Conservation (phyloP, 805 yeast species). For the Myxozyma kluyveri region DNA sequence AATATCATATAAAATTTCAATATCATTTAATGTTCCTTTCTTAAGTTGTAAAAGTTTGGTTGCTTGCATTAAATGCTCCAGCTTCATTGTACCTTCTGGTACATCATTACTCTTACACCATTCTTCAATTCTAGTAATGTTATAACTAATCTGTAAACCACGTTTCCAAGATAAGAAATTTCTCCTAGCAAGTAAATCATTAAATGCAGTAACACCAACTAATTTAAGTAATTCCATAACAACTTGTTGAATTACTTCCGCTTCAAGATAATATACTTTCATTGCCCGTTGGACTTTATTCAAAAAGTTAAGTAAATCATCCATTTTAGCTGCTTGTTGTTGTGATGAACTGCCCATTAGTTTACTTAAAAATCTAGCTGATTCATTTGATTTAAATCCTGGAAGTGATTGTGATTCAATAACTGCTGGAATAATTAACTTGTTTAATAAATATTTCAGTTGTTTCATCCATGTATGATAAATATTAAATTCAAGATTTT, state of each 20-base stretch:
- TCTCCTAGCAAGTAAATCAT: conserved; percentile 91
- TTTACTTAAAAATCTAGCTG: conserved; percentile 76
- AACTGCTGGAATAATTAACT: conserved; percentile 92
- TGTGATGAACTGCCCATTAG: conserved; percentile 57
- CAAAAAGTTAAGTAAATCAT: conserved; percentile 84
- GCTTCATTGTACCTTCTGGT: conserved; percentile 78
- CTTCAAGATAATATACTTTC: conserved; percentile 85
- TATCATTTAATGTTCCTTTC: conserved; percentile 84
- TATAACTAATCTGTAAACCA: conserved; percentile 93
- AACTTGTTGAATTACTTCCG: conserved; percentile 78
- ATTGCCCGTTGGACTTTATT: conserved; percentile 89
- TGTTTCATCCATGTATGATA: conserved; percentile 97
- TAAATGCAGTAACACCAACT: conserved; percentile 91
- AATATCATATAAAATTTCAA: conserved; percentile 87
- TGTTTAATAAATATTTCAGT: conserved; percentile 83
- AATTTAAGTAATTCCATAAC: conserved; percentile 76
- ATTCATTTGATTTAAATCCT: conserved; percentile 87
- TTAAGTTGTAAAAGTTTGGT: conserved; percentile 89
- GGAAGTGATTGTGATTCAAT: conserved; percentile 93
- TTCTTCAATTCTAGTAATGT: conserved; percentile 93
- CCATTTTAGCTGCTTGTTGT: conserved; percentile 89
- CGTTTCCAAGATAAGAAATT: conserved; percentile 96
- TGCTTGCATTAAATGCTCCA: conserved; percentile 86
- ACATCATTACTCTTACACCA: conserved; percentile 96
- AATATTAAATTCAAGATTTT: conserved; percentile 85